Evolutionary conservation across 2,329 filamentous ascomycete species (phyloP).

Genomic region (Tolypocladium pustulatum): DNA sequence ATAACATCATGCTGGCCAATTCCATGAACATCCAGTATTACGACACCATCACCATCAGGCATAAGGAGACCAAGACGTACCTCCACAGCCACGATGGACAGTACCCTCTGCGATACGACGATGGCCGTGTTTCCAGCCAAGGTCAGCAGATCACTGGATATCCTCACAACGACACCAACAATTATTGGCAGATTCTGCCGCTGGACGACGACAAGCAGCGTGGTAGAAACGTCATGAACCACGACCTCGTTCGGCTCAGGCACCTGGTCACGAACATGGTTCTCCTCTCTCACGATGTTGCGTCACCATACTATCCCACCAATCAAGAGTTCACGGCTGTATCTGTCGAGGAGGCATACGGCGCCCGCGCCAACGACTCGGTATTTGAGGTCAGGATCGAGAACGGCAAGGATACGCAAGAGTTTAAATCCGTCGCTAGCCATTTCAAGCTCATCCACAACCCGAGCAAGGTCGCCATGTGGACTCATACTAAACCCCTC

Average conservation of each 20-base stretch:
- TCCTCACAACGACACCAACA: conserved; percentile 97
- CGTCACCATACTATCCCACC: conserved; percentile 89
- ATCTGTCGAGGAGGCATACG: conserved; percentile 58
- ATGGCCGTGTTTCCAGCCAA: conserved; percentile 93
- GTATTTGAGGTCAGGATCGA: conserved; percentile 90
- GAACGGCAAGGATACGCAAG: conserved; percentile 65
- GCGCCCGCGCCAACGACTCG: conserved; percentile 72
- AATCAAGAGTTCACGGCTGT: conserved; percentile 98
- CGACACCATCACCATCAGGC: conserved; percentile 75
- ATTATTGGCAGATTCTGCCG: conserved; percentile 91
- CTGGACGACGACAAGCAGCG: conserved; percentile 44
- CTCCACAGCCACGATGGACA: conserved; percentile 84
- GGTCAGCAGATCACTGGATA: conserved; percentile 98
- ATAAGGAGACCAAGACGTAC: conserved; percentile 96
- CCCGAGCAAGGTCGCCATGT: conserved; percentile 96
- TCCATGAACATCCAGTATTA: conserved; percentile 82
- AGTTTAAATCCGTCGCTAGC: conserved; percentile 82
- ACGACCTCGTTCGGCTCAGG: conserved; percentile 75
- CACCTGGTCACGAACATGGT: conserved; percentile 79
- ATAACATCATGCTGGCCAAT: conserved; percentile 86
- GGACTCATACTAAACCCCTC: conserved; percentile 91
- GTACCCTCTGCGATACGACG: conserved; percentile 93
- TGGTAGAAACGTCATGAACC: conserved; percentile 63
- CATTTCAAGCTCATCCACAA: conserved; percentile 95
- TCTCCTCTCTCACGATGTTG: conserved; percentile 90